Base-by-base conservation (phyloP, 164 flowering plant species). In the Echeveria elegans region DNA sequence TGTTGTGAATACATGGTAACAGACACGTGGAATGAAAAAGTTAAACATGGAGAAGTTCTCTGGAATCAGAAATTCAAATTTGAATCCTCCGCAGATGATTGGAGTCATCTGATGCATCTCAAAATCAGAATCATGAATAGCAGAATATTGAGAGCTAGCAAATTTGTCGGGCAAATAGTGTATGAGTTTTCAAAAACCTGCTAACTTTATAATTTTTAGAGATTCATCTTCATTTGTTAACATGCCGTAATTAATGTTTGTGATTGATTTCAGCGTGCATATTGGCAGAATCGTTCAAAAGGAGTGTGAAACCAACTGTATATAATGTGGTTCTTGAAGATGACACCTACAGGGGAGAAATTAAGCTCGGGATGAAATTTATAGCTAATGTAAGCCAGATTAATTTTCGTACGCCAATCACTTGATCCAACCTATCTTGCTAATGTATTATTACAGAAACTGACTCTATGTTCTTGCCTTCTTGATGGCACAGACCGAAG, bases 281-380 rank as follows among this genome's bases (percentile, higher is more conserved):
- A 77, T 92, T 36, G 83, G 86, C 69, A 94, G 96, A 64, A 75
- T 90, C 53, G 52, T 90, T 24, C 79, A 43, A 81, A 70, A 66
- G 92, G 92, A 45, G 48, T 38, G 28, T 86, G 40, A 72, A 69
- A 61, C 87, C 96, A 70, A 63, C 86, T 64, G 80, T 83, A 16
- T 85, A 83, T 45, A 88, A 84, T 59, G 88, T 93, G 14, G 96
- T 93, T 64, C 85, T 85, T 37, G 89, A 87, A 70, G 96, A 90
- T 78, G 85, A 82, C 52, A 81, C 90, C n/a, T 92, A 82, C 72
- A 76, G 79, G 73, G 97, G 97, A 45, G 78, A 85, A 68, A 80
- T 93, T 36, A 85, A 78, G 59, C 71, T 93, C 62, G 94, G 92
- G 21, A 68, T 93, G 24, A 87, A 80, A 63, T 90, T 85, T 79